Evolutionary conservation across 139 green algal species (phyloP).

Genomic region (Tetraselmis striata): DNA sequence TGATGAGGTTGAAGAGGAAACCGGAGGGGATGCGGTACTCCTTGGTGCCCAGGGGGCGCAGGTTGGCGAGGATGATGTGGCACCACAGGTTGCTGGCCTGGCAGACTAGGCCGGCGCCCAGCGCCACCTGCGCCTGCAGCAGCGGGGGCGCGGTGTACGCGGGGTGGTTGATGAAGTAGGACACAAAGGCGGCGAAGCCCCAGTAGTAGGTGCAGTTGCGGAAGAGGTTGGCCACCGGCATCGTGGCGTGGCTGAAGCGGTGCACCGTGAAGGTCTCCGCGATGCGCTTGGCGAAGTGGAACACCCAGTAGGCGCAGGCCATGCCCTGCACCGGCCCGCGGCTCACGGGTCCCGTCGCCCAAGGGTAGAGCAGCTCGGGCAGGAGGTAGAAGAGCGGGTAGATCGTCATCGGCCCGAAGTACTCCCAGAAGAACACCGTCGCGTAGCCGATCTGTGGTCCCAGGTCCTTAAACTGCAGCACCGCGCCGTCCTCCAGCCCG

Average conservation of each 20-base stretch:
- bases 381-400: conserved; percentile 92
- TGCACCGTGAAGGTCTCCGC: conserved; percentile 93
- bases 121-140: conserved; percentile 17
- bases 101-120: conserved; percentile 53
- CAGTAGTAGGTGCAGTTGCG: conserved; percentile 96
- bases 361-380: conserved; percentile 60
- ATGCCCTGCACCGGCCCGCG: conserved; percentile 58
- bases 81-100: conserved; percentile 71
- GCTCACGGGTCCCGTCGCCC: conserved; percentile 36
- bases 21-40: conserved; percentile 82
- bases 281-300: conserved; percentile 95
- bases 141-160: conserved; percentile 77
- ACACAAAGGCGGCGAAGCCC: conserved; percentile 80
- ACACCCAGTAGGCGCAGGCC: conserved; percentile 81
- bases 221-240: conserved; percentile 94
- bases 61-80: conserved; percentile 80
- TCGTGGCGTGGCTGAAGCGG: conserved; percentile 88
- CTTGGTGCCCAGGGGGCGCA: conserved; percentile 66
- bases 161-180: conserved; percentile 98
- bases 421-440: conserved; percentile 98
- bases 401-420: conserved; percentile 87
- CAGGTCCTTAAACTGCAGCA: conserved; percentile 92
- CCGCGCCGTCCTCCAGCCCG: conserved; percentile 41
- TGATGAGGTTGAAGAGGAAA: conserved; percentile 91
- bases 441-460: conserved; percentile 85